Conservation (phyloP, 1,284 basidiomycete species). For the Butyriboletus appendiculatus region DNA sequence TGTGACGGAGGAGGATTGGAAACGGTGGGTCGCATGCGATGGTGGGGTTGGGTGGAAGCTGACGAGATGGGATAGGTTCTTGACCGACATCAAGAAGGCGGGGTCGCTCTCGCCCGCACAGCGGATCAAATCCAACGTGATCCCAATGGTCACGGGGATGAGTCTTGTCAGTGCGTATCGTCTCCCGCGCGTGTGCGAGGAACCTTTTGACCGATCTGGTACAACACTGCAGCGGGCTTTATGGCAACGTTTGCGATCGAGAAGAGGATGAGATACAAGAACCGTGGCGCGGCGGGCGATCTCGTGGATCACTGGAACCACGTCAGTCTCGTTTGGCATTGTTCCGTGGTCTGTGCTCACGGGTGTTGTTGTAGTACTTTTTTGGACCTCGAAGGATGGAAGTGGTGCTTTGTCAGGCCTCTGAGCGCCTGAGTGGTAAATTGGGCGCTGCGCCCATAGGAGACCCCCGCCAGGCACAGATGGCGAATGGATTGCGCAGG, state of each 20-base stretch:
- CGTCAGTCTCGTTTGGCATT: conserved; percentile 10
- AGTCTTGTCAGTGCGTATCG: conserved; percentile 20
- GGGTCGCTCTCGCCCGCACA: conserved; percentile 23
- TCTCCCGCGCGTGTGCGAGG: background rate
- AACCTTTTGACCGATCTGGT: background rate
- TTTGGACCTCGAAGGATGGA: conserved; percentile 36
- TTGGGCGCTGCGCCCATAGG: conserved; percentile 22
- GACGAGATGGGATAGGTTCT: conserved; percentile 19
- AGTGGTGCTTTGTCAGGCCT: conserved; percentile 28
- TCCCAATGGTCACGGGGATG: conserved; percentile 25
- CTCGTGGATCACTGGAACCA: conserved; percentile 36
- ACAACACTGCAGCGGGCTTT: conserved; percentile 18
- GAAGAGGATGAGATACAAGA: conserved; percentile 28
- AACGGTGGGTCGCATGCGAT: conserved; percentile 16
- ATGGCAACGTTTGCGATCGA: conserved; percentile 25
- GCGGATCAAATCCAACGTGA: conserved; percentile 32
- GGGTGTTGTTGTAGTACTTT: conserved; percentile 26
- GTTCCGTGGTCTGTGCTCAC: background rate
- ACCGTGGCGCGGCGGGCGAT: conserved; percentile 33
- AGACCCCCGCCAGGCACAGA: conserved; percentile 22
- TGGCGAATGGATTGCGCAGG: conserved; percentile 17
- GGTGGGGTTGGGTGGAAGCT: background rate
- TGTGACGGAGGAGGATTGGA: conserved; percentile 35
- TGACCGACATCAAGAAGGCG: conserved; percentile 31
- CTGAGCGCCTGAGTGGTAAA: conserved; percentile 31